Evolutionary conservation across 1,284 basidiomycete species (phyloP), one percentile per base, ranked within the genome.

Genomic region (Irpex sp.): DNA sequence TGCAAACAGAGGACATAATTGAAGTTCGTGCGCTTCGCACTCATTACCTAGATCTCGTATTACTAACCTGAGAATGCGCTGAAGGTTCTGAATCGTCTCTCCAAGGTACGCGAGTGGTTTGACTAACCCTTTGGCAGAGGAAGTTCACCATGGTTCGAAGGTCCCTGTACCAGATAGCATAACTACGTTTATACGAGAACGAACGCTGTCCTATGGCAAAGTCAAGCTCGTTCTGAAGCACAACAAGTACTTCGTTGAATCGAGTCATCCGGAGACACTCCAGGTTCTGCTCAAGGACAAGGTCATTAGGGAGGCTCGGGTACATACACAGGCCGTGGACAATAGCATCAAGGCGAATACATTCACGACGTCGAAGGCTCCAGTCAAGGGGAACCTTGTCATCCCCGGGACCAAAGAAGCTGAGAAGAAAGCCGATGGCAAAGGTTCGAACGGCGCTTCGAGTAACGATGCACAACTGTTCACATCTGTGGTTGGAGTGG

Each of bases 1-100:
- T 99, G 43, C 94, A 98, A 75, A 99, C 97, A 3, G 91, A 97
- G 72, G 96, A 99, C 75, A 99, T 99, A 71, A 98, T 99, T 76
- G 95, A 96, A 82, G 97, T 95, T 74, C 74, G 86, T 86, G 67
- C 67, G 67, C 63, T 66, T 60, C 61, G 59, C 35, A 53, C 61
- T 57, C 33, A 63, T 60, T 35, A 61, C 63, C 54, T 57, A 31
- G 61, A 26, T 2, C 35, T 55, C 63, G 19, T 56, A 11, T 54
- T 63, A 63, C 75, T 69, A 63, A 72, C 66, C 7, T 50, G 56
- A 57, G 54, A 67, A 64, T 64, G 35, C 21, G 53, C 55, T 43
- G 72, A 74, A 92, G 89, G 89, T 95, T 17, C 79, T 96, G 65
- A 93, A 93, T 68, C 88, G 94, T 58, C 76, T 95, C 59, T 95